Evolutionary conservation across 495 filamentous ascomycete genomes (phyloP).

Genomic region (Podospora fimiseda): DNA sequence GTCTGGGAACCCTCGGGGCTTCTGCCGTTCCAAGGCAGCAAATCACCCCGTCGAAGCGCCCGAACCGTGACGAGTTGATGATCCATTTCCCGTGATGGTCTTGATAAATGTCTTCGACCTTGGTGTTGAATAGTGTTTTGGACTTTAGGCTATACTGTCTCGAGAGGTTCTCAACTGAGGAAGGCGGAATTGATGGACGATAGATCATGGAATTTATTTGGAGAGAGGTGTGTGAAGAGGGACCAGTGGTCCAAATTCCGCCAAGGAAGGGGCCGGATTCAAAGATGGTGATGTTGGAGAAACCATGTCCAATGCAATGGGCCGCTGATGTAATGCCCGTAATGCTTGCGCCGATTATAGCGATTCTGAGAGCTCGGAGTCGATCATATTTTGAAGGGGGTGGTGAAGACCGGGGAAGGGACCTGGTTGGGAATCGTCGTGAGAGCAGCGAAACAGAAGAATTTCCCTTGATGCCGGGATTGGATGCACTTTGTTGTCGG

Average conservation of each 20-base stretch:
- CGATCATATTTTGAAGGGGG: slow-evolving; percentile 51
- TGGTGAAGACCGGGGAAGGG: slow-evolving; percentile 67
- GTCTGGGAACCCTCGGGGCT: slow-evolving; percentile 61
- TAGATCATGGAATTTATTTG: slow-evolving; percentile 87
- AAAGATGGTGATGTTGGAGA: slow-evolving; percentile 67
- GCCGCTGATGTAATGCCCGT: slow-evolving; percentile 77
- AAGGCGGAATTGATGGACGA: slow-evolving; percentile 67
- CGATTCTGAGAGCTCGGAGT: slow-evolving; percentile 57
- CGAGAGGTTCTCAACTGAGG: too few relatives aligned
- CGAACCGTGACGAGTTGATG: slow-evolving; percentile 63
- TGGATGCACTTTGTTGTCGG: too few relatives aligned
- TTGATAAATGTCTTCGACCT: slow-evolving; percentile 60
- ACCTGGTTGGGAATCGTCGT: slow-evolving; percentile 58
- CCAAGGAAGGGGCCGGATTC: slow-evolving; percentile 62
- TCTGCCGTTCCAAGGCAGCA: slow-evolving; percentile 74
- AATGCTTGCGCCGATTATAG: slow-evolving; percentile 76
- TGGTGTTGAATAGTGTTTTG: slow-evolving; percentile 65
- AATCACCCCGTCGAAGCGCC: slow-evolving; percentile 71
- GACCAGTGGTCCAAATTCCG: slow-evolving; percentile 73
- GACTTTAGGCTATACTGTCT: slow-evolving; percentile 63
- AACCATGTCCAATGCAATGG: slow-evolving; percentile 82
- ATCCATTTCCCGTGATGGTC: slow-evolving; percentile 69
- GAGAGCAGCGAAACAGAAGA: too few relatives aligned
- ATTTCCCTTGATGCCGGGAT: too few relatives aligned
- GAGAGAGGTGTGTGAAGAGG: slow-evolving; percentile 62